Base-by-base conservation (phyloP, 768 basidiomycete species). In the Termitomyces sp. region DNA sequence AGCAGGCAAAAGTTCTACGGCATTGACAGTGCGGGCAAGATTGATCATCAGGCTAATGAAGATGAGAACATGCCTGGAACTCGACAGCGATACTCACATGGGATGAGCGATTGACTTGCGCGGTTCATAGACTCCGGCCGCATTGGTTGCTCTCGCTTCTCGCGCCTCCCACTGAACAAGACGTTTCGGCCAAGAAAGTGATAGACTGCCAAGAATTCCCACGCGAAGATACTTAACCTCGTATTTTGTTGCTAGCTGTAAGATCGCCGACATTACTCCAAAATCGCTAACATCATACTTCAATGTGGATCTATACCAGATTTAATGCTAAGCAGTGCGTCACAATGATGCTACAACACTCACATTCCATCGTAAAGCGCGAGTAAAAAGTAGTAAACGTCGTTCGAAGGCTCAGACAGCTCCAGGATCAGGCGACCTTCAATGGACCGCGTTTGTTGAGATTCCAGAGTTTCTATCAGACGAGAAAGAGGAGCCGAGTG, bases 361-460 rank as follows among this genome's bases (percentile, higher is more conserved):
- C 67, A 89, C 87, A 84, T 76, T 66, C 87, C 87, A 62, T 89
- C 89, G 63, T 89, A 91, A 16, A 92, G 63, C 4, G 86, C 84
- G 31, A 78, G 73, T 20, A 92, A 70, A 63, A 92, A 85, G 59
- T 75, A 70, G 24, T 74, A 77, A 61, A 89, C 72, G 58, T 87
- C 85, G 58, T 79, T 76, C 15, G 88, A 69, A 1, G 79, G 58
- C 55, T 89, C 86, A 30, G 80, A 71, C 1, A 90, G 72, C 30
- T 75, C 64, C 34, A 91, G 69, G 6, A 85, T 78, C 1, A 84
- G 78, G 3, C 78, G 78, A 3, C 81, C 86, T 68, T 89, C 86
- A 39, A 90, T 70, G n/a, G 70, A 55, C 52, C 63, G 65, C 58
- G 54, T 57, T 63, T 44, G 58, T 24, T 60, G 59, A 42, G 58